These are phyloP conservation scores for Claviceps sp. DNA, from an alignment of 2,329 filamentous ascomycete genomes.

Conservation along the genomic window DNA sequence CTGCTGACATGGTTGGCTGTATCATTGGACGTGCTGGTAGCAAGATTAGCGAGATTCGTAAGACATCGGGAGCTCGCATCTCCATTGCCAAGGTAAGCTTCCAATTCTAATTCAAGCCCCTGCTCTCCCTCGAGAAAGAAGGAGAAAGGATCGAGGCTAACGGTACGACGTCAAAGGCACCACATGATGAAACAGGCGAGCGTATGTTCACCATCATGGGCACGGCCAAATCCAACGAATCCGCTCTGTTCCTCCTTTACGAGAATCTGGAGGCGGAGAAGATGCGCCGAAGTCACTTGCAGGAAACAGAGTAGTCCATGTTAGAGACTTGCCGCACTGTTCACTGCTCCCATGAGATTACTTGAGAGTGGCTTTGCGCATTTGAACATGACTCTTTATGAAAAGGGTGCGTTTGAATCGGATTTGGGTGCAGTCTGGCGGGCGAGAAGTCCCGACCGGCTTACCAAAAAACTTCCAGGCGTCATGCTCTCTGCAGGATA, in stretches of 20 bases:
- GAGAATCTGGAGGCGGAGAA: conserved; percentile 99
- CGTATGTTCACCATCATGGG: conserved; percentile 99
- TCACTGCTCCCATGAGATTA: conserved; percentile 3
- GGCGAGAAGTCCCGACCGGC: conserved; percentile 32
- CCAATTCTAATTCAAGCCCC: too few relatives aligned
- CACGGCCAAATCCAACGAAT: conserved; percentile 84
- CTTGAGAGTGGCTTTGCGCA: conserved; percentile 18
- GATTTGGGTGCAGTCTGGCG: conserved; percentile 32
- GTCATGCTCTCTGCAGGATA: conserved; percentile 27
- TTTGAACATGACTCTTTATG: conserved; percentile 15
- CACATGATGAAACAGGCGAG: conserved; percentile 94
- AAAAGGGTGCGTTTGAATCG: conserved; percentile 28
- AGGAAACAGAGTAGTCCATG: conserved; percentile 33
- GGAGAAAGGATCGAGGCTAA: not conserved
- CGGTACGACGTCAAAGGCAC: conserved; percentile 39
- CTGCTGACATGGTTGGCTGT: conserved; percentile 98
- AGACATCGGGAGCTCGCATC: conserved; percentile 90
- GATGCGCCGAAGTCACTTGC: conserved; percentile 83
- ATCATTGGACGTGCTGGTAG: conserved; percentile 91
- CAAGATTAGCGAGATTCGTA: conserved; percentile 98
- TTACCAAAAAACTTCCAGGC: conserved; percentile 46
- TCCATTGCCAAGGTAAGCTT: conserved; percentile 74
- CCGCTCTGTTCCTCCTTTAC: conserved; percentile 88
- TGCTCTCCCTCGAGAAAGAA: not conserved
- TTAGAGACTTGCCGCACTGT: conserved; percentile 18